phyloP scores from a whole-genome alignment of 495 filamentous ascomycete species.

The Lasiosphaeria ovina region DNA sequence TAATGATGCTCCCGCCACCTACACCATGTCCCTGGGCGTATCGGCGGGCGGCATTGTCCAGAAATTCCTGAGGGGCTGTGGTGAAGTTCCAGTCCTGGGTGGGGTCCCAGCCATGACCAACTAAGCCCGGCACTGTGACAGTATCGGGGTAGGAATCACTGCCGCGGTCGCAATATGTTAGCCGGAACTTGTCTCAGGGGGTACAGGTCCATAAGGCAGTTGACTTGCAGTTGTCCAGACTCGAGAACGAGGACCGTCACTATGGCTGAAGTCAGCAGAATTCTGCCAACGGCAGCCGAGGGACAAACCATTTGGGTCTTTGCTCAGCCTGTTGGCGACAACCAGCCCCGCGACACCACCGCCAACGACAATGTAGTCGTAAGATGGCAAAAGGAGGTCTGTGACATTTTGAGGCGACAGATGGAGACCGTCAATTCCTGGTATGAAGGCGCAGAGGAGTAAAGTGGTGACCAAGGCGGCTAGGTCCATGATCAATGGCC shows the following conservation, averaged over 20 bases:
- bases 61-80: constrained; percentile 29
- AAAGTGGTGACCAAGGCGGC: not conserved
- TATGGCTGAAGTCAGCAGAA: constrained; percentile 17
- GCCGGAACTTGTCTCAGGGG: not conserved
- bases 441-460: constrained; percentile 4
- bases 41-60: constrained; percentile 36
- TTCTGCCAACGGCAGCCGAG: not conserved
- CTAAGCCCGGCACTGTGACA: constrained; percentile 22
- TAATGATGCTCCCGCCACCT: constrained; percentile 49
- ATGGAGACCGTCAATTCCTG: constrained; percentile 1
- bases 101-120: constrained; percentile 23
- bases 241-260: constrained; percentile 46
- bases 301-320: constrained; percentile 22
- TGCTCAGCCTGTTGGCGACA: constrained; percentile 41
- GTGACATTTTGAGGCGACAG: constrained; percentile 11
- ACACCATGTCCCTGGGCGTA: constrained; percentile 42
- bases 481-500: constrained; percentile 11
- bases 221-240: constrained; percentile 24
- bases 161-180: not conserved
- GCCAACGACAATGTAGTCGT: constrained; percentile 54
- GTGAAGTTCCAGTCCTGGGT: constrained; percentile 27
- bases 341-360: constrained; percentile 54
- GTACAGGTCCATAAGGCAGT: not conserved
- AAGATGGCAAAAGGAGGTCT: constrained; percentile 18
- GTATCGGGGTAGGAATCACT: constrained; percentile 18